A percentile compares a stretch with the other conserved stretches of the same genome.
Evolutionary conservation across 2,329 filamentous ascomycete species (phyloP).

Genomic region (Lecanoromycetidae sp.): DNA sequence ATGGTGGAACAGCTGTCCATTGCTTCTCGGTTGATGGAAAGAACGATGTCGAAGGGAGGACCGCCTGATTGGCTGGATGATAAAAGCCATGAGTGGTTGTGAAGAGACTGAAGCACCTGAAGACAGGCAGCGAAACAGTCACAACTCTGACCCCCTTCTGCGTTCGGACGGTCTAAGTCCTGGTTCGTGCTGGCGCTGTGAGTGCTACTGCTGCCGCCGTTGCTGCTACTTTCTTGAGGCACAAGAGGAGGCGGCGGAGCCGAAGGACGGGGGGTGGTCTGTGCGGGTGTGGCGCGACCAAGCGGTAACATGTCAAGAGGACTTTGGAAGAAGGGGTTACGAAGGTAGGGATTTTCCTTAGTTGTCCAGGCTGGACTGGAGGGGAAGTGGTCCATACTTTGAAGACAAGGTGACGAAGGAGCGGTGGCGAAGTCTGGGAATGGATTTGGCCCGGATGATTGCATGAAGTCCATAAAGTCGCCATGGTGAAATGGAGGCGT

Average conservation of each 20-base stretch:
- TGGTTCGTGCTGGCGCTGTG: neutral
- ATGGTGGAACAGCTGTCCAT: slow-evolving; percentile 39
- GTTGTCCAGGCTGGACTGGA: slow-evolving; percentile 5
- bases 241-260: slow-evolving; percentile 3
- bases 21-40: slow-evolving; percentile 37
- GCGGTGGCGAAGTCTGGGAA: slow-evolving; percentile 5
- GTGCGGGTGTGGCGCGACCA: neutral
- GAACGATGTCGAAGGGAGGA: slow-evolving; percentile 35
- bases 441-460: neutral
- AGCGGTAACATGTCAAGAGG: slow-evolving; percentile 11
- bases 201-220: no score
- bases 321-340: neutral
- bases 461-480: slow-evolving; percentile 13
- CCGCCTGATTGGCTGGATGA: slow-evolving; percentile 26
- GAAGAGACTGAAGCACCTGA: slow-evolving; percentile 37
- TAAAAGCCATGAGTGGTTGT: slow-evolving; percentile 27
- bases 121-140: slow-evolving; percentile 38
- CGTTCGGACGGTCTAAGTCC: neutral
- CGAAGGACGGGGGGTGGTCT: neutral
- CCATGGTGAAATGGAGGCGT: slow-evolving; percentile 11
- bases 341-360: slow-evolving; percentile 5
- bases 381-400: neutral
- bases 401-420: neutral
- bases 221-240: neutral
- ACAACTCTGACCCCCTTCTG: slow-evolving; percentile 24